Evolutionary conservation across 2,329 filamentous ascomycete genomes (phyloP).

Genomic region (Colletotrichum lentis): DNA sequence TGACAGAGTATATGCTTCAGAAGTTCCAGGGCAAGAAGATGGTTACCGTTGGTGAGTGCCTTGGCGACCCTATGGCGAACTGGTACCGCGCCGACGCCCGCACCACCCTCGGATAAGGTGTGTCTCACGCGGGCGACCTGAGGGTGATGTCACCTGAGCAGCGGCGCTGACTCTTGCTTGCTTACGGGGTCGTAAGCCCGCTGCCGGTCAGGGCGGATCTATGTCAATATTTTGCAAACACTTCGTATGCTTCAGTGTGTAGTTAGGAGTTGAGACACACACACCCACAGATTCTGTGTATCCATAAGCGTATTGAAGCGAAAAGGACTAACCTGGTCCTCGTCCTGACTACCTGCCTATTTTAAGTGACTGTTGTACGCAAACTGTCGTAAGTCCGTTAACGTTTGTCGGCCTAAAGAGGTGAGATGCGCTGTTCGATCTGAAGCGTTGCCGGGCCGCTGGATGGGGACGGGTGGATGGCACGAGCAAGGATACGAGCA

Average conservation of each 20-base stretch:
- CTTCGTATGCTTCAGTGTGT: not conserved
- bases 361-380: not conserved
- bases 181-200: too few species aligned
- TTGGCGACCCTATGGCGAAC: slow-evolving; percentile 55
- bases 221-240: not conserved
- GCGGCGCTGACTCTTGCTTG: too few species aligned
- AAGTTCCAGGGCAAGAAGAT: slow-evolving; percentile 51
- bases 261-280: not conserved
- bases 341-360: too few species aligned
- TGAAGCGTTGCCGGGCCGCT: slow-evolving; percentile 1
- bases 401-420: not conserved
- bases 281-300: not conserved
- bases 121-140: not conserved
- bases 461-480: not conserved
- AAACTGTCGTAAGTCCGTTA: not conserved
- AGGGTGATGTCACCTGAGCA: not conserved
- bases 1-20: slow-evolving; percentile 49
- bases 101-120: slow-evolving; percentile 22
- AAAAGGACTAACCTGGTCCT: not conserved
- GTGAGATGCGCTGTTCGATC: not conserved
- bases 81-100: slow-evolving; percentile 54
- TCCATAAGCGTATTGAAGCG: too few species aligned
- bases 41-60: slow-evolving; percentile 60
- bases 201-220: too few species aligned
- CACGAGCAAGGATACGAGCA: not conserved